phyloP scores from a whole-genome alignment of 1,284 basidiomycete genomes.

The Meira nashicola region DNA sequence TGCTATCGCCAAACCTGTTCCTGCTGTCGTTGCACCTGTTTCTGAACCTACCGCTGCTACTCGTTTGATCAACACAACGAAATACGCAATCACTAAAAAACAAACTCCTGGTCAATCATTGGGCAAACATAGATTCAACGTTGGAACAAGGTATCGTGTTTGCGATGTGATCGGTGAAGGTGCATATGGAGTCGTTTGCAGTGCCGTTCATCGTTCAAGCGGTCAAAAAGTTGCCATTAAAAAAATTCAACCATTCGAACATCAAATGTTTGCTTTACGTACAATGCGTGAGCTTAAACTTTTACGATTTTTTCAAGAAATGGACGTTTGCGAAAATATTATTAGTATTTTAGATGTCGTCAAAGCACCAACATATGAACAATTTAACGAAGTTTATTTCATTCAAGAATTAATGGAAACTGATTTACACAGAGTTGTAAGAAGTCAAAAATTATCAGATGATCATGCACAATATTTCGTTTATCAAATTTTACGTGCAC shows the following conservation, averaged over 20 bases:
- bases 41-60: not conserved
- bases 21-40: not conserved
- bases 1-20: not conserved
- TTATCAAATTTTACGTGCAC: slow-evolving; percentile 62
- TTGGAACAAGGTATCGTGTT: slow-evolving; percentile 48
- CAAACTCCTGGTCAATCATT: slow-evolving; percentile 6
- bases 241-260: slow-evolving; percentile 50
- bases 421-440: slow-evolving; percentile 51
- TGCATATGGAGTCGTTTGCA: slow-evolving; percentile 20
- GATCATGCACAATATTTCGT: slow-evolving; percentile 94
- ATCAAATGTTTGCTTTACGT: slow-evolving; percentile 51
- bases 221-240: slow-evolving; percentile 54
- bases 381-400: slow-evolving; percentile 87
- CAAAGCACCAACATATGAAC: slow-evolving; percentile 62
- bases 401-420: slow-evolving; percentile 59
- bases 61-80: slow-evolving; percentile 1
- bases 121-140: slow-evolving; percentile 36
- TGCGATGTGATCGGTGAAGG: slow-evolving; percentile 55
- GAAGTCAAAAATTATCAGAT: slow-evolving; percentile 56
- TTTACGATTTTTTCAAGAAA: slow-evolving; percentile 43
- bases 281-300: slow-evolving; percentile 51
- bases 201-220: slow-evolving; percentile 52
- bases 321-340: slow-evolving; percentile 34
- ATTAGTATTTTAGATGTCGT: slow-evolving; percentile 42
- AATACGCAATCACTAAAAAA: not conserved